A percentile compares a stretch with the other conserved stretches of the same genome.
These are phyloP conservation scores for Trichoderma brevicompactum DNA, from an alignment of 2,329 filamentous ascomycete species.

Conservation along the genomic window DNA sequence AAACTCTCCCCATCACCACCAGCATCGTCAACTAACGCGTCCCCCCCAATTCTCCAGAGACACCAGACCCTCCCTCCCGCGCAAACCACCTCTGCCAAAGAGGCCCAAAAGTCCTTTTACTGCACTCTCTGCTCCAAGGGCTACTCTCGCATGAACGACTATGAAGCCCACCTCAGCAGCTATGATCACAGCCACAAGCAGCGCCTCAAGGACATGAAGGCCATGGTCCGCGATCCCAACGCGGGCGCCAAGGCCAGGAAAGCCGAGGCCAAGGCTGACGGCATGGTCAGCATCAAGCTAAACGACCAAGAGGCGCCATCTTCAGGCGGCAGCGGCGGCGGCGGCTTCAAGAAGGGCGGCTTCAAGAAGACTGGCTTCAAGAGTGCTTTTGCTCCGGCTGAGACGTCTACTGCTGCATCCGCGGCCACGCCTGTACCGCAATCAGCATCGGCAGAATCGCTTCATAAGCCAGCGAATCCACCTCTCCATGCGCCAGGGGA, in stretches of 20 bases:
- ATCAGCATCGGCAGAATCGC: slow-evolving; percentile 4
- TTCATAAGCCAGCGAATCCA: slow-evolving; percentile 19
- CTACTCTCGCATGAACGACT: slow-evolving; percentile 93
- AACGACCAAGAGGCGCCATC: slow-evolving; percentile 41
- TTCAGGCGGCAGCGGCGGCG: slow-evolving; percentile 57
- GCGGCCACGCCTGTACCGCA: not conserved
- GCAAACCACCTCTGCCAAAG: slow-evolving; percentile 68
- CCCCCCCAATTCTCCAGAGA: slow-evolving; percentile 45
- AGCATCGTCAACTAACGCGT: slow-evolving; percentile 44
- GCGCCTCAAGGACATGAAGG: slow-evolving; percentile 85
- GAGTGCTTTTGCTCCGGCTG: slow-evolving; percentile 68
- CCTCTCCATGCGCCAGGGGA: slow-evolving; percentile 40
- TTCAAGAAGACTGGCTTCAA: slow-evolving; percentile 88
- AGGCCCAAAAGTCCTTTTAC: slow-evolving; percentile 80
- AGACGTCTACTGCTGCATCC: slow-evolving; percentile 31
- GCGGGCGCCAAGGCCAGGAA: slow-evolving; percentile 68
- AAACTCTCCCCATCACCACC: slow-evolving; percentile 30
- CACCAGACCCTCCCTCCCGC: slow-evolving; percentile 62
- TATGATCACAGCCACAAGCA: slow-evolving; percentile 97
- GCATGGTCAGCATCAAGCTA: slow-evolving; percentile 69
- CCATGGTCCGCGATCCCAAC: slow-evolving; percentile 74
- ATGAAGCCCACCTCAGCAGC: slow-evolving; percentile 89
- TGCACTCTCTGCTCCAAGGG: slow-evolving; percentile 90
- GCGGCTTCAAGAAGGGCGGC: slow-evolving; percentile 79
- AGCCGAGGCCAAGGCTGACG: slow-evolving; percentile 71